These are phyloP conservation scores for Aureoboletus auriporus DNA, from an alignment of 768 basidiomycete genomes.

Conservation along the genomic window DNA sequence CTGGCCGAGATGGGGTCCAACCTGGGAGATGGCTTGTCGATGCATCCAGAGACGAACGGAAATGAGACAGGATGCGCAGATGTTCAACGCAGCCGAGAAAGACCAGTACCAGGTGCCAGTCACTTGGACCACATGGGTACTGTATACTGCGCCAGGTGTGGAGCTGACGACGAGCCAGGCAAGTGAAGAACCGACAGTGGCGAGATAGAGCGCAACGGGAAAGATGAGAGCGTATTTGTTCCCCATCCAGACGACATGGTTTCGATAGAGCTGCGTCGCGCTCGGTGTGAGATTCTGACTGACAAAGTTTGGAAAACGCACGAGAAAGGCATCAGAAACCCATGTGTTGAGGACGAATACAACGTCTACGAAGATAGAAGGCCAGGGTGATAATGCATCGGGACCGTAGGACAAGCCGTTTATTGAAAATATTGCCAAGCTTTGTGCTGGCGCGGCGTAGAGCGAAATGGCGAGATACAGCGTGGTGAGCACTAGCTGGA, in stretches of 20 bases:
- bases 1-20: conserved; percentile 7
- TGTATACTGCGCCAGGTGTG: conserved; percentile 15
- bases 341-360: conserved; percentile 20
- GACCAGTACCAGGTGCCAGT: conserved; percentile 13
- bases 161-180: conserved; percentile 15
- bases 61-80: conserved; percentile 15
- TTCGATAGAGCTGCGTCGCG: conserved; percentile 17
- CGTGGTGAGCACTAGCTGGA: conserved; percentile 17
- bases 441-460: conserved; percentile 13
- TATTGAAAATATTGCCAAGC: conserved; percentile 9
- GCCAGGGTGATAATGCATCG: conserved; percentile 16
- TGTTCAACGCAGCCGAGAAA: conserved; percentile 13
- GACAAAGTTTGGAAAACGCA: neutral
- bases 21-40: conserved; percentile 7
- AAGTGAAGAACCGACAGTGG: conserved; percentile 12
- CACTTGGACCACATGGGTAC: conserved; percentile 10
- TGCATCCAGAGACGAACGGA: conserved; percentile 16
- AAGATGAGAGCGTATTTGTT: neutral
- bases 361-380: conserved; percentile 5
- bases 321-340: conserved; percentile 20
- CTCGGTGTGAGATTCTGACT: neutral
- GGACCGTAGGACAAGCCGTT: neutral
- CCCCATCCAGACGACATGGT: conserved; percentile 17
- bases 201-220: conserved; percentile 13
- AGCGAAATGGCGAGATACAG: conserved; percentile 19